Conservation (phyloP, 2,329 filamentous ascomycete genomes). For the Amesomyces nigricolor region DNA sequence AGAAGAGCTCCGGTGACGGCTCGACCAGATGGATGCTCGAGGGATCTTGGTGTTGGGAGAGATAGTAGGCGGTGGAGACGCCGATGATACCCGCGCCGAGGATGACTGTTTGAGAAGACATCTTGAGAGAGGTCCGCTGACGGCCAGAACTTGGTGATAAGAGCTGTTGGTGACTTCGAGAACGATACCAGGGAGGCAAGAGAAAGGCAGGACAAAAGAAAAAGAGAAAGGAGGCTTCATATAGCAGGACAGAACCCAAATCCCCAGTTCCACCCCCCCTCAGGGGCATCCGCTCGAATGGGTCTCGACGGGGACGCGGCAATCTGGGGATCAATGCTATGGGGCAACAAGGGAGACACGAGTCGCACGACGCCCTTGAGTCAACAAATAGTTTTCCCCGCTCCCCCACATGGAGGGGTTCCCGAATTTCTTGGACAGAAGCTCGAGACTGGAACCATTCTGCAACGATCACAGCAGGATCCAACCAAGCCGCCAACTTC, state of each 20-base stretch:
- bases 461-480: background rate
- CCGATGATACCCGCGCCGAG: slow-evolving; percentile 67
- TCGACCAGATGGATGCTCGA: slow-evolving; percentile 45
- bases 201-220: background rate
- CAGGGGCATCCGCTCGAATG: slow-evolving; percentile 1
- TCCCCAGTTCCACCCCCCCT: background rate
- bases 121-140: slow-evolving; percentile 18
- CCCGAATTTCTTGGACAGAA: slow-evolving; percentile 1
- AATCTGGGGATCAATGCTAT: background rate
- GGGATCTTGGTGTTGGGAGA: slow-evolving; percentile 45
- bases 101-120: slow-evolving; percentile 57
- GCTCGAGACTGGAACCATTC: background rate
- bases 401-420: slow-evolving; percentile 18
- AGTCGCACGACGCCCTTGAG: slow-evolving; percentile 3
- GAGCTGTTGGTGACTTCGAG: background rate
- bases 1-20: slow-evolving; percentile 52
- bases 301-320: slow-evolving; percentile 1
- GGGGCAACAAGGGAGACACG: background rate
- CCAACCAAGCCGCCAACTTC: slow-evolving; percentile 3
- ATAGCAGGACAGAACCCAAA: background rate
- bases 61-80: slow-evolving; percentile 65
- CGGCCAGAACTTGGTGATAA: background rate
- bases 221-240: background rate
- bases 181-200: background rate
- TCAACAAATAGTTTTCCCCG: slow-evolving; percentile 11